Evolutionary conservation across 306 rosid species (phyloP).

Genomic region (Leucaena leucocephala): DNA sequence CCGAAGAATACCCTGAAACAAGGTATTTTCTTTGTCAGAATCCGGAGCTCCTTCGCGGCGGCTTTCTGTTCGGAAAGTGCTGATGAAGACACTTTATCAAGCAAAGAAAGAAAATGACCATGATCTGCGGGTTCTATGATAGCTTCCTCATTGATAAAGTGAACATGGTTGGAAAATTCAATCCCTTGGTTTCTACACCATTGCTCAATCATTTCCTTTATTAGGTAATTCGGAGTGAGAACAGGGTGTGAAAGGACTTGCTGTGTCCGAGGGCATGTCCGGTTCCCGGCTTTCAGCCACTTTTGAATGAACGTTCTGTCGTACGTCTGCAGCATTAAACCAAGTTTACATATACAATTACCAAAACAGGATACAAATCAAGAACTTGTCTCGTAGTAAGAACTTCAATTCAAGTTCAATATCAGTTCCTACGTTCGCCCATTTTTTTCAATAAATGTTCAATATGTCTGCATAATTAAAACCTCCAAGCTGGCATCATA

Average conservation of each 20-base stretch:
- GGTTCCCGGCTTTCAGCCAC: constrained; percentile 77
- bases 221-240: constrained; percentile 49
- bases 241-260: constrained; percentile 53
- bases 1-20: constrained; percentile 43
- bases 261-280: constrained; percentile 75
- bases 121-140: constrained; percentile 29
- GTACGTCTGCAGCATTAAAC: constrained; percentile 63
- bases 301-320: constrained; percentile 76
- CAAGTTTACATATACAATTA: not conserved
- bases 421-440: not conserved
- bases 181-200: constrained; percentile 50
- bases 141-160: constrained; percentile 19
- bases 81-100: constrained; percentile 49
- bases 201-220: constrained; percentile 43
- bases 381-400: constrained; percentile 27
- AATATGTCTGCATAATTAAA: not conserved
- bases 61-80: constrained; percentile 41
- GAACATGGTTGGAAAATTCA: constrained; percentile 39
- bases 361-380: constrained; percentile 2
- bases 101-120: constrained; percentile 38
- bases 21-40: constrained; percentile 36
- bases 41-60: constrained; percentile 62
- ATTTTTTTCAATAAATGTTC: not conserved
- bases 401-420: not conserved
- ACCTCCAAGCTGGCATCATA: constrained; percentile 7